Percentiles rank a stretch among this genome's conserved stretches.
Conservation (phyloP, 192 early-diverging fungal species). For the Coemansia sp. region DNA sequence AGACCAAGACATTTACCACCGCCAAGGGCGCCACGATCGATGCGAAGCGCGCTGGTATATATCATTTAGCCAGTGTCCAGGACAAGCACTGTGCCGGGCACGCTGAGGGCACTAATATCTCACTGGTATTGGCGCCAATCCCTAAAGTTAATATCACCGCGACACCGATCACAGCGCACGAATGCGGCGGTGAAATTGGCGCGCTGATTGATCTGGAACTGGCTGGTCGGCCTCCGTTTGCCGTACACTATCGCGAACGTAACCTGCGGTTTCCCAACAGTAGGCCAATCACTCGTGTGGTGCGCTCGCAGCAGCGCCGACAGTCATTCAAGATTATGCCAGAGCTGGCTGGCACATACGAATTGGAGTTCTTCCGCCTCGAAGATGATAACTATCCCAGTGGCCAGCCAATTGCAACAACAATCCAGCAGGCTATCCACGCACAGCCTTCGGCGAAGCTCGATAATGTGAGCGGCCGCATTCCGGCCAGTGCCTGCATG, state of each 20-base stretch:
- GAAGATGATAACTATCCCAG: conserved; percentile 52
- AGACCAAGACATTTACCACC: conserved; percentile 14
- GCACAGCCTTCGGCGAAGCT: conserved; percentile 46
- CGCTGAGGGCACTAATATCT: conserved; percentile 15
- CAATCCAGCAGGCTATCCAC: conserved; percentile 35
- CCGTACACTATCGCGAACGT: conserved; percentile 43
- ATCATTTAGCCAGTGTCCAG: conserved; percentile 25
- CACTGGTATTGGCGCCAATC: conserved; percentile 20
- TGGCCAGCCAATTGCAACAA: conserved; percentile 24
- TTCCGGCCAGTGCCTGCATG: conserved; percentile 17
- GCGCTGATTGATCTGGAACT: conserved; percentile 43
- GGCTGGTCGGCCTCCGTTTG: conserved; percentile 43
- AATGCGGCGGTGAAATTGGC: conserved; percentile 52
- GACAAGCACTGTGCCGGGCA: conserved; percentile 37
- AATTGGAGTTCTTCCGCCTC: conserved; percentile 47
- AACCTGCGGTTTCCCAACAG: conserved; percentile 35
- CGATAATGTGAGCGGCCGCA: conserved; percentile 12
- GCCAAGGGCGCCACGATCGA: conserved; percentile 17
- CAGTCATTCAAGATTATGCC: conserved; percentile 38
- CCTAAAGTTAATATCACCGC: conserved; percentile 34
- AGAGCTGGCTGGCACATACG: conserved; percentile 39
- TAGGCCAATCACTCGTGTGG: conserved; percentile 19
- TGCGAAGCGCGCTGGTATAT: conserved; percentile 25
- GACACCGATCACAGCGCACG: conserved; percentile 42
- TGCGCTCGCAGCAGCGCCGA: conserved; percentile 35